A percentile compares a stretch with the other conserved stretches of the same genome.
These are phyloP conservation scores for Hirschioporus abietinus DNA, from an alignment of 768 basidiomycete species.

Conservation along the genomic window DNA sequence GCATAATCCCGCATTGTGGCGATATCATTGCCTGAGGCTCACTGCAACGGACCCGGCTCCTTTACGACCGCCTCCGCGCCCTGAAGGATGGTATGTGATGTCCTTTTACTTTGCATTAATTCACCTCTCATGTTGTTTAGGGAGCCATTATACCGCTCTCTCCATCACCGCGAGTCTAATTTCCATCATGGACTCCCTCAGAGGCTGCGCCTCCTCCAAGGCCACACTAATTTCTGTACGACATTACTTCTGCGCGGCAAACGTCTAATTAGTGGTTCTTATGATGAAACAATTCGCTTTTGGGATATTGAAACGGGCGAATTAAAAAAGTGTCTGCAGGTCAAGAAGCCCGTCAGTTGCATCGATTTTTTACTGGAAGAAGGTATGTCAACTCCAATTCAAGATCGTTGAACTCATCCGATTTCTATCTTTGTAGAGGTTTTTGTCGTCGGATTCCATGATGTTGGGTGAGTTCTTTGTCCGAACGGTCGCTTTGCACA, in stretches of 20 bases:
- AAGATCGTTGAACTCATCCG: not conserved
- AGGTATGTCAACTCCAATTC: slow-evolving; percentile 35
- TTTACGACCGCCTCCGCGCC: slow-evolving; percentile 52
- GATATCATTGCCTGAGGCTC: slow-evolving; percentile 66
- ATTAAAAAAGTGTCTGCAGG: slow-evolving; percentile 69
- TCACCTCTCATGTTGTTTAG: slow-evolving; percentile 20
- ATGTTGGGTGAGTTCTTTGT: slow-evolving; percentile 63
- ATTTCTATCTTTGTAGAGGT: slow-evolving; percentile 47
- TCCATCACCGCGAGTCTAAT: slow-evolving; percentile 84
- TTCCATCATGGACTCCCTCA: slow-evolving; percentile 74
- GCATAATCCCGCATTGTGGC: slow-evolving; percentile 70
- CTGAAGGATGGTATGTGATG: slow-evolving; percentile 64
- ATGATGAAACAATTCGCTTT: slow-evolving; percentile 89
- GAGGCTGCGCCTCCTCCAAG: slow-evolving; percentile 67
- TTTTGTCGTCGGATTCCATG: slow-evolving; percentile 89
- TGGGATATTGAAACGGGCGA: slow-evolving; percentile 76
- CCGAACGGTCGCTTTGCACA: not conserved
- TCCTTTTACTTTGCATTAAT: not conserved
- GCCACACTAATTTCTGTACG: slow-evolving; percentile 87
- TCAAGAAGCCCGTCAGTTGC: slow-evolving; percentile 89
- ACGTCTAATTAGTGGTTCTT: slow-evolving; percentile 81
- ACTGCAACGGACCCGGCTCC: slow-evolving; percentile 69
- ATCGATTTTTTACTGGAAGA: slow-evolving; percentile 82
- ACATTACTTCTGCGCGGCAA: slow-evolving; percentile 71
- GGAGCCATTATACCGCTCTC: slow-evolving; percentile 69